A percentile compares a stretch with the other conserved stretches of the same genome.
Conservation (phyloP, 495 filamentous ascomycete species). For the Sordaria brevicollis region DNA sequence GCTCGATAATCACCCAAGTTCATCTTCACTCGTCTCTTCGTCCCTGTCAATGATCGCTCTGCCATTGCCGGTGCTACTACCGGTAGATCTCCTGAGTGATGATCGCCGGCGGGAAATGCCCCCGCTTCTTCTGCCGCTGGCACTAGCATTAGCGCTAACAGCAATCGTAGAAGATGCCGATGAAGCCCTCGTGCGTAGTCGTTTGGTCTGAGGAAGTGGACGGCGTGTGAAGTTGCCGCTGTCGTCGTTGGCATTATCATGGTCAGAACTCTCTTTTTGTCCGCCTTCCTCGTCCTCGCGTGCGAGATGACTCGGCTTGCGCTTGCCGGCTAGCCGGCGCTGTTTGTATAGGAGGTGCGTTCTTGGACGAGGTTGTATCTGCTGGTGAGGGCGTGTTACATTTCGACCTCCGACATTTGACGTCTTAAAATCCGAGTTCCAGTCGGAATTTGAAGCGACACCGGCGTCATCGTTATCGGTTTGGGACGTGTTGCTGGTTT, state of each 20-base stretch:
- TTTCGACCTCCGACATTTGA: neutral
- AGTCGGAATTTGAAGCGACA: neutral
- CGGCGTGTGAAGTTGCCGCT: neutral
- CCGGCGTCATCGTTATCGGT: neutral
- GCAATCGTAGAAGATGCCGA: neutral
- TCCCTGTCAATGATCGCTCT: neutral
- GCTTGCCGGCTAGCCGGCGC: neutral
- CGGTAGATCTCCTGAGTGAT: neutral
- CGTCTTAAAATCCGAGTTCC: neutral
- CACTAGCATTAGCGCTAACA: neutral
- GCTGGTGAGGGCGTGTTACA: neutral
- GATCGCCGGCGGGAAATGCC: neutral
- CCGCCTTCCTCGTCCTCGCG: conserved; percentile 3
- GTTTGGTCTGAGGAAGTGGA: neutral
- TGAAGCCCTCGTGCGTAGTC: neutral
- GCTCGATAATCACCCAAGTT: neutral
- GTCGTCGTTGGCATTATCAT: neutral
- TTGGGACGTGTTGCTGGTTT: neutral
- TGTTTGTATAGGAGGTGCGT: neutral
- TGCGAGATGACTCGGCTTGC: neutral
- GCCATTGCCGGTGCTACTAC: neutral
- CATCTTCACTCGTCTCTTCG: neutral
- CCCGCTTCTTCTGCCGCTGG: neutral
- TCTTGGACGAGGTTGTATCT: neutral
- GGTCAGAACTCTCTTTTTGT: neutral